These are phyloP conservation scores for Ogataea populi-albae DNA, from an alignment of 805 yeast species.

Conservation along the genomic window DNA sequence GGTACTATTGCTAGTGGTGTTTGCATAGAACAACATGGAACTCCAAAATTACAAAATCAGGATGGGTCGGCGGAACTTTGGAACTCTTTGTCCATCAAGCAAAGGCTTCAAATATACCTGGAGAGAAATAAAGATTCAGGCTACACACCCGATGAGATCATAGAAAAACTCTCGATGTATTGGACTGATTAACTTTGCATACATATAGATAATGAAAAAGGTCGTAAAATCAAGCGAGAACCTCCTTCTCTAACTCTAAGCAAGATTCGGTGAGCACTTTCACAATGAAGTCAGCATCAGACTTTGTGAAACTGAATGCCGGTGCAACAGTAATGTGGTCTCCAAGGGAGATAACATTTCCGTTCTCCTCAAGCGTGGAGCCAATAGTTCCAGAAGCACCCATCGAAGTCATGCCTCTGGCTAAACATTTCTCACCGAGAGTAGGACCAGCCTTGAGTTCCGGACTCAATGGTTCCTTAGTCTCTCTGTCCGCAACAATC, in stretches of 20 bases:
- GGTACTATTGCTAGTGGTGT: slow-evolving; percentile 80
- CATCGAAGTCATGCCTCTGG: slow-evolving; percentile 48
- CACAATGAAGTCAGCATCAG: slow-evolving; percentile 41
- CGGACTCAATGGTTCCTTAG: slow-evolving; percentile 48
- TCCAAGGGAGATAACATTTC: slow-evolving; percentile 30
- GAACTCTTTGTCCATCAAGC: slow-evolving; percentile 54
- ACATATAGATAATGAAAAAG: background rate
- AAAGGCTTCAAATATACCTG: slow-evolving; percentile 44
- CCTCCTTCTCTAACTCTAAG: slow-evolving; percentile 33
- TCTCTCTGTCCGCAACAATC: slow-evolving; percentile 49
- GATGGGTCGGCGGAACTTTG: slow-evolving; percentile 37
- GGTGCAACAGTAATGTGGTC: slow-evolving; percentile 51
- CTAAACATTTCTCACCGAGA: slow-evolving; percentile 34
- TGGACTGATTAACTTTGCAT: too few species aligned
- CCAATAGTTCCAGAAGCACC: slow-evolving; percentile 42
- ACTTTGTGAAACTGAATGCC: slow-evolving; percentile 40
- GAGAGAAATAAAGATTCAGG: slow-evolving; percentile 14
- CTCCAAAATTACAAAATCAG: slow-evolving; percentile 43
- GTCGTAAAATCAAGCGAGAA: slow-evolving; percentile 2
- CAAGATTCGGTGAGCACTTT: slow-evolving; percentile 40
- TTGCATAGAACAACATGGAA: slow-evolving; percentile 77
- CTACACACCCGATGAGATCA: background rate
- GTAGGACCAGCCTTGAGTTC: slow-evolving; percentile 36
- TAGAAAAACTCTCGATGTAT: background rate
- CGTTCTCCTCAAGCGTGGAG: slow-evolving; percentile 27